Conservation (phyloP, 140 eudicot genomes). For the Oenanthe javanica region DNA sequence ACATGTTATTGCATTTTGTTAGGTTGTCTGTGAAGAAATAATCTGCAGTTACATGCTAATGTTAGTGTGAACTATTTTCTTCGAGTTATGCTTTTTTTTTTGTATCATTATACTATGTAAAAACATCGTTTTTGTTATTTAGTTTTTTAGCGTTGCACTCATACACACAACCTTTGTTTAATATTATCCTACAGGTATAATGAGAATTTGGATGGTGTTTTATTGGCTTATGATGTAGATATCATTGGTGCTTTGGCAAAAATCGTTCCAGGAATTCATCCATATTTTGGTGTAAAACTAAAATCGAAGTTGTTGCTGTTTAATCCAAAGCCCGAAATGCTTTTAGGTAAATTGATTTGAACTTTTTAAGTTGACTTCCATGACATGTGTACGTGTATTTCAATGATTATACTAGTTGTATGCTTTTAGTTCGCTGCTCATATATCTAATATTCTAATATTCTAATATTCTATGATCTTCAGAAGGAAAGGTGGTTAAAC, state of each 20-base stretch:
- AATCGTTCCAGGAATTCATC: constrained; percentile 64
- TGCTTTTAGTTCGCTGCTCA: neutral
- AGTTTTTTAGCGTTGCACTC: neutral
- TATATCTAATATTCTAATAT: neutral
- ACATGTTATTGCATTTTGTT: neutral
- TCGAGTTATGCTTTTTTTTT: neutral
- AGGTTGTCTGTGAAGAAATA: too few relatives aligned
- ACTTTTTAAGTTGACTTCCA: neutral
- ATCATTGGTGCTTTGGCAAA: constrained; percentile 35
- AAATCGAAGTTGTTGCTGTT: constrained; percentile 60
- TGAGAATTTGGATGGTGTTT: constrained; percentile 82
- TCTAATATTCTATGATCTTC: constrained; percentile 9
- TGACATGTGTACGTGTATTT: neutral
- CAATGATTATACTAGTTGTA: neutral
- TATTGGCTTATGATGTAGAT: constrained; percentile 64
- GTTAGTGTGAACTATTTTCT: neutral
- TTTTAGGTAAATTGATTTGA: constrained; percentile 42
- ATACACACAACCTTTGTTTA: neutral
- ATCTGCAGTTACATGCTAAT: neutral
- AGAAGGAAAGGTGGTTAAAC: constrained; percentile 89
- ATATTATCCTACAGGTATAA: constrained; percentile 38
- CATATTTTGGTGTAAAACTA: constrained; percentile 59
- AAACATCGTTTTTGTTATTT: neutral
- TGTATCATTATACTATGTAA: neutral
- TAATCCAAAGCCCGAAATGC: constrained; percentile 76